phyloP scores from a whole-genome alignment of 805 yeast genomes.

The Millerozyma acaciae region DNA sequence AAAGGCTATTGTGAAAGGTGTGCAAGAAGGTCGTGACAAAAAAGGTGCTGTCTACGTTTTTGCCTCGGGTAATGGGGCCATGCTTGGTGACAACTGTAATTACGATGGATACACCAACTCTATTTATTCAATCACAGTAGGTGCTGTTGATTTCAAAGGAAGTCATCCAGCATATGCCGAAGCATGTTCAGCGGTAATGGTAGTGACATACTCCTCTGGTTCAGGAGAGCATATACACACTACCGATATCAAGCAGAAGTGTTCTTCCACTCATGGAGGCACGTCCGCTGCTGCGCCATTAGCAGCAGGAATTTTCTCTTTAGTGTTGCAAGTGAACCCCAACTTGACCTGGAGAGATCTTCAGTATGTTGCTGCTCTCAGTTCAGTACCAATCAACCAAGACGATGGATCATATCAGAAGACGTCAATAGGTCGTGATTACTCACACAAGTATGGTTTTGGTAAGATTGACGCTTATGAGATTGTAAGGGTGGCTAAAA shows the following conservation, averaged over 20 bases:
- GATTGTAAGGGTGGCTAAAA: conserved; percentile 66
- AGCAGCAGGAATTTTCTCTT: conserved; percentile 92
- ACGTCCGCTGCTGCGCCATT: conserved; percentile 99
- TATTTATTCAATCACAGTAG: conserved; percentile 90
- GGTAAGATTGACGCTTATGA: conserved; percentile 84
- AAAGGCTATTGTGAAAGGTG: conserved; percentile 81
- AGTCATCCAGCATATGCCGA: conserved; percentile 87
- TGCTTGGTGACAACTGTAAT: conserved; percentile 82
- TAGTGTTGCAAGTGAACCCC: conserved; percentile 80
- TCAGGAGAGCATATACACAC: conserved; percentile 86
- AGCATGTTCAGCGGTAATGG: conserved; percentile 91
- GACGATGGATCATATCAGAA: conserved; percentile 74
- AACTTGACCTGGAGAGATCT: conserved; percentile 92
- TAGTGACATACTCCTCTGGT: conserved; percentile 89
- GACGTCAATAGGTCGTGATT: conserved; percentile 62
- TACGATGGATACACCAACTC: conserved; percentile 97
- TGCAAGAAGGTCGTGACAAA: conserved; percentile 72
- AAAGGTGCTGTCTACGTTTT: conserved; percentile 90
- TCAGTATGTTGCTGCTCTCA: conserved; percentile 74
- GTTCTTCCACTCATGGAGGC: conserved; percentile 83
- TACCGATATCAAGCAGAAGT: conserved; percentile 67
- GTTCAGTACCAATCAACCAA: conserved; percentile 63
- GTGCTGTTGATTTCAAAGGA: conserved; percentile 87
- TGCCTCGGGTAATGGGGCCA: conserved; percentile 94
- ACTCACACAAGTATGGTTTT: conserved; percentile 86